Conservation (phyloP, 129 eudicot species). For the Glebionis coronaria region DNA sequence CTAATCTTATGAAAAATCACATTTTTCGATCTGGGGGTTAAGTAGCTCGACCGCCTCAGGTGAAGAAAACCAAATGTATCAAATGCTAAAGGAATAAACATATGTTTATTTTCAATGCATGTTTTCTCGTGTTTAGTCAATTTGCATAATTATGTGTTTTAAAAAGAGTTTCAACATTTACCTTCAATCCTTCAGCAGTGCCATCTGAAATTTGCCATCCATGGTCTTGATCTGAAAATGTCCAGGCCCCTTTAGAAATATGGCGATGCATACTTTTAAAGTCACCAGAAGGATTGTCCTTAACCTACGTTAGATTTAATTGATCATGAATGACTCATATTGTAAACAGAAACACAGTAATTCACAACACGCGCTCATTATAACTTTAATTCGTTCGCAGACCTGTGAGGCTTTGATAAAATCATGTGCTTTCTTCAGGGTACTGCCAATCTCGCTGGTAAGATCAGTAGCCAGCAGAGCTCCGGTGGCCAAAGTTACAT, state of each 20-base stretch:
- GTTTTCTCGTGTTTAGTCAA: too few relatives aligned
- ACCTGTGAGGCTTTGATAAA: conserved; percentile 89
- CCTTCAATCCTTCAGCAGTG: conserved; percentile 79
- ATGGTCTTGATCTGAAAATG: conserved; percentile 78
- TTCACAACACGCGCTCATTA: background rate
- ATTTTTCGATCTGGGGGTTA: too few relatives aligned
- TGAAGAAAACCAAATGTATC: too few relatives aligned
- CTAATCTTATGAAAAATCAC: too few relatives aligned
- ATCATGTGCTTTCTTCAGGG: conserved; percentile 60
- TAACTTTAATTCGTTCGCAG: background rate
- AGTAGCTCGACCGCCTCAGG: too few relatives aligned
- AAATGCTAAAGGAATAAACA: too few relatives aligned
- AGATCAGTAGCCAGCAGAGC: conserved; percentile 61
- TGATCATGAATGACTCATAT: background rate
- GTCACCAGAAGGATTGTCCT: conserved; percentile 70
- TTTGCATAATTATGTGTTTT: too few relatives aligned
- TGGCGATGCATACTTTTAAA: conserved; percentile 67
- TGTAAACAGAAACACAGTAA: background rate
- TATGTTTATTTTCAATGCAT: too few relatives aligned
- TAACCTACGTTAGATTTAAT: conserved; percentile 36
- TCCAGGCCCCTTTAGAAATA: conserved; percentile 77
- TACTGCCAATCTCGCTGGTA: conserved; percentile 45
- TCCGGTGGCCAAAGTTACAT: conserved; percentile 59
- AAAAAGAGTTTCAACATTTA: conserved; percentile 3
- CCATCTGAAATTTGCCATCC: conserved; percentile 87